Base-by-base conservation (phyloP, 2,329 filamentous ascomycete genomes). In the Epichloe bromicola region DNA sequence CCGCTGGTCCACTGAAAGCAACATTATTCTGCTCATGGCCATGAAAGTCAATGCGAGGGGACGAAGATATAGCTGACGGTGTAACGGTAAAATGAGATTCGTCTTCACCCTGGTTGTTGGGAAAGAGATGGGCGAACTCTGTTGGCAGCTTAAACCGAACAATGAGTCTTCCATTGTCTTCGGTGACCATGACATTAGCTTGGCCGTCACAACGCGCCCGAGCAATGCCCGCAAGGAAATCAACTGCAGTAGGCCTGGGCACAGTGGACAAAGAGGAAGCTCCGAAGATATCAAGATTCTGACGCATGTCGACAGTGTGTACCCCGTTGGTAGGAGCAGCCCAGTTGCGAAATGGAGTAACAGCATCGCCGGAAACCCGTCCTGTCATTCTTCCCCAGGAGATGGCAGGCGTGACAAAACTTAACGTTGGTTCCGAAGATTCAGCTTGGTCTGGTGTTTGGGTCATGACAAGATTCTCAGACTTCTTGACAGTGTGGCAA, bases 101-200 rank as follows among this genome's bases (percentile, higher is more conserved):
- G n/a, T 65, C 58, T 17, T 56, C 54, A 3, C 59, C 61, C 48
- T 65, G 61, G 49, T 51, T 62, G 2, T 53, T 42, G 12, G 65
- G 61, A 50, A 68, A 66, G 41, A 65, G 51, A 37, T 57, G 49
- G 26, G 61, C 59, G 50, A 62, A 62, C 51, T 64, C 52, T 20
- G 58, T 53, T 48, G 66, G 63, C 49, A 68, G 42, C 66, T 68
- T 68, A 66, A 68, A 68, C 62, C 64, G 59, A 53, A 68, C 65
- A 51, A 67, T 55, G 38, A 68, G 61, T 50, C 63, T 58, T 40
- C 57, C 63, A 39, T 60, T 59, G 43, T 62, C 57, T 43, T 61
- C 56, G 10, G 48, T 55, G 36, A 66, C 54, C 41, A 59, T 53
- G 55, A 66, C 64, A 37, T 63, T 64, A 56, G 65, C 63, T 38